Percentiles rank a stretch among this genome's conserved stretches.
phyloP scores from a whole-genome alignment of 208 protist species.

The Trypanosoma mega region DNA sequence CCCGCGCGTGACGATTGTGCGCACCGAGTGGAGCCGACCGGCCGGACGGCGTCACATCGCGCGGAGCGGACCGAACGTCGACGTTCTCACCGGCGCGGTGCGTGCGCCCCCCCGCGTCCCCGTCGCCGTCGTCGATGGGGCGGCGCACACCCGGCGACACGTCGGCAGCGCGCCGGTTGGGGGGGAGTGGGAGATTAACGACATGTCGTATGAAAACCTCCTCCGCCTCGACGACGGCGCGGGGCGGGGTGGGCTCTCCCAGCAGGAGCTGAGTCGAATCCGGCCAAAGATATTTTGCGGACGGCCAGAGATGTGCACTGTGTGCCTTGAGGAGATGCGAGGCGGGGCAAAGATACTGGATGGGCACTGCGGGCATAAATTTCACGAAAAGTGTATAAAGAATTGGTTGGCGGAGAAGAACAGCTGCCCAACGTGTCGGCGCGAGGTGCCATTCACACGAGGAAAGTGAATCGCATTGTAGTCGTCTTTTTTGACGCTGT shows the following conservation, averaged over 20 bases:
- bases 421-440: constrained; percentile 42
- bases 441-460: constrained; percentile 17
- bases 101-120: not conserved
- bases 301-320: constrained; percentile 25
- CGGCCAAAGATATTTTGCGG: too few species aligned
- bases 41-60: not conserved
- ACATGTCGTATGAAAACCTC: too few species aligned
- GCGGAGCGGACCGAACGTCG: not conserved
- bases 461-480: not conserved
- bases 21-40: not conserved
- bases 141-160: constrained; percentile 42
- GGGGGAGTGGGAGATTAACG: too few species aligned
- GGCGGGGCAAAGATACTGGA: constrained; percentile 12
- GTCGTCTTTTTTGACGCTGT: too few species aligned
- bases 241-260: too few species aligned
- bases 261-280: too few species aligned
- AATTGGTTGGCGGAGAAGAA: constrained; percentile 43
- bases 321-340: constrained; percentile 43
- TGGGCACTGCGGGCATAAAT: constrained; percentile 34
- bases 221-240: too few species aligned
- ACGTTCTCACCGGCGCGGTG: not conserved
- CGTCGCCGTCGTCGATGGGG: constrained; percentile 5
- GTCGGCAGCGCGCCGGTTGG: not conserved
- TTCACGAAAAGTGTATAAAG: constrained; percentile 43
- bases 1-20: not conserved